These are phyloP conservation scores for Metahyphopichia silvanorum DNA, from an alignment of 805 yeast species.

Conservation along the genomic window DNA sequence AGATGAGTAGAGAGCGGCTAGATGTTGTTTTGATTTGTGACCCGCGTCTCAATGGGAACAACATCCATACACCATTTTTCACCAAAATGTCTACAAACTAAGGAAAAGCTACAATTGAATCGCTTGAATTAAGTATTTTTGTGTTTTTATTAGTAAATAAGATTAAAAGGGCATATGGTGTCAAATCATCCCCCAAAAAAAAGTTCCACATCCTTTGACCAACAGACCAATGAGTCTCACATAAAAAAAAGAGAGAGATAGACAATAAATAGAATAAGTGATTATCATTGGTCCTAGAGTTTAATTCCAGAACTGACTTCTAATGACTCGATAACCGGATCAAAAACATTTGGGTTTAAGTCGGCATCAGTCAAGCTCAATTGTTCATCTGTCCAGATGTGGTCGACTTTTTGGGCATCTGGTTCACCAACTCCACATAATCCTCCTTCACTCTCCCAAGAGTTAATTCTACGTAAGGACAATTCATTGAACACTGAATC, in stretches of 20 bases:
- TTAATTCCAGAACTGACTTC: conserved; percentile 70
- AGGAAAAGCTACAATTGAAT: background rate
- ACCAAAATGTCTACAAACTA: background rate
- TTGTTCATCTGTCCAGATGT: conserved; percentile 87
- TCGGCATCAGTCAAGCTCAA: conserved; percentile 59
- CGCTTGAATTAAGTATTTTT: no score
- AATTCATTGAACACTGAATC: conserved; percentile 78
- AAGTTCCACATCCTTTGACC: no score
- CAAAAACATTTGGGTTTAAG: conserved; percentile 62
- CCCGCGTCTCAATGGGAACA: no score
- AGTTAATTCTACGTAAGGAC: conserved; percentile 67
- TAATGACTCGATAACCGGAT: conserved; percentile 59
- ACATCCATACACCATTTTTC: no score
- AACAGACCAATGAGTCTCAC: no score
- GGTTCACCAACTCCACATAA: conserved; percentile 81
- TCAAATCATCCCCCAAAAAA: background rate
- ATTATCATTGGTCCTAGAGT: conserved; percentile 7
- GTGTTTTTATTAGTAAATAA: background rate
- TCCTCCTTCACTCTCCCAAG: conserved; percentile 84
- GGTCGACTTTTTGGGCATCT: conserved; percentile 45
- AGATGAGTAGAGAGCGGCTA: background rate
- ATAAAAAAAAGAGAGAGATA: background rate
- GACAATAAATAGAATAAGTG: conserved; percentile 1
- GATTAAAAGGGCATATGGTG: background rate
- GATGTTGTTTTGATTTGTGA: no score